Base-by-base conservation (phyloP, 202 grass and related monocot genomes). In the Setaria italica region DNA sequence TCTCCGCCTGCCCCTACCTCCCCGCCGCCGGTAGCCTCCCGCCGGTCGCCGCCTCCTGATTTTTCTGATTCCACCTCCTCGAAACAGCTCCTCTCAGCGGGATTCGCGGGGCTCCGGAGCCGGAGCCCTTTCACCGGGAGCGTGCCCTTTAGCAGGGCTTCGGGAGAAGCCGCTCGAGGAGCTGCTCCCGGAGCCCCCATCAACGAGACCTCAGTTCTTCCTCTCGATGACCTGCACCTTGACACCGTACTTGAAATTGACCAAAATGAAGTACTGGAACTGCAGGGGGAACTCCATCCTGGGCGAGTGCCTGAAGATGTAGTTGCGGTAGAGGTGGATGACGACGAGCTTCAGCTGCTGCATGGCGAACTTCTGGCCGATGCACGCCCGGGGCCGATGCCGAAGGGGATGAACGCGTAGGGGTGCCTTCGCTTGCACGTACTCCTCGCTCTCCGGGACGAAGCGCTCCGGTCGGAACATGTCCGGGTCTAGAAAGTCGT, bases 401-500 rank as follows among this genome's bases (percentile, higher is more conserved):
- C 87, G 1, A 92, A 92, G 32, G 86, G 90, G 5, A 92, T 89
- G 87, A 86, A 82, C 0, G 83, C 83, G 6, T 86, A 89, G 0
- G 90, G 90, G n/a, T 92, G 90, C 80, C 87, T 71, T 0, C 13
- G 4, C 62, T 80, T 76, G 12, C 77, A 73, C n/a, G n/a, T n/a
- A n/a, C 45, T 92, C 86, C 0, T 89, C 83, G 6, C 62, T 49
- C 4, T 48, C 78, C 0, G 86, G 86, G 10, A 86, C 85, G 35
- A 91, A 90, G 35, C 85, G 47, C 70, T 90, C 89, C 0, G 89
- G 89, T 4, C 81, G 70, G 29, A 91, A 91, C 46, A 76, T 21
- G 6, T 84, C 12, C 0, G 85, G 85, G 2, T 80, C 53, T 0
- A 81, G 62, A 14, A 91, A 91, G 0, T 92, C 2, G 0, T 92